phyloP scores from a whole-genome alignment of 495 filamentous ascomycete species.

The Penicillium flavigenum region DNA sequence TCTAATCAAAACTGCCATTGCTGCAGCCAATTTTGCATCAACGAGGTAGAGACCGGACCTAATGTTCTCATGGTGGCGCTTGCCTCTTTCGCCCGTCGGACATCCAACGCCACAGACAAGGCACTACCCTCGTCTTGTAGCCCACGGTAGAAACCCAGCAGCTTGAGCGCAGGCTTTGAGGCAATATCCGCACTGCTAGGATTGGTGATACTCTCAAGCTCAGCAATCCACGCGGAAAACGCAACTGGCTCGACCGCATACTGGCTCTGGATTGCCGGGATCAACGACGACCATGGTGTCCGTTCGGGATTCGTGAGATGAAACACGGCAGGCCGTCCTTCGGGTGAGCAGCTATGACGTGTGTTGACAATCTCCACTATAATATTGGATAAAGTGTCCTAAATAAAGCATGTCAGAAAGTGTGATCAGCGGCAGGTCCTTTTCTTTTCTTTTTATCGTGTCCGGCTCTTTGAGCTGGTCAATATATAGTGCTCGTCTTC shows the following conservation, averaged over 20 bases:
- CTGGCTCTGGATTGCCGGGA: constrained; percentile 19
- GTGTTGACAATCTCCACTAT: constrained; percentile 19
- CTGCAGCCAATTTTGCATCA: constrained; percentile 28
- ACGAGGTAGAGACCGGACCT: constrained; percentile 15
- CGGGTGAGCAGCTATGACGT: constrained; percentile 11
- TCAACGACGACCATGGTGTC: constrained; percentile 26
- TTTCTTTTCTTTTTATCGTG: no score
- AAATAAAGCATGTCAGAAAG: no score
- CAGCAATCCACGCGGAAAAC: constrained; percentile 25
- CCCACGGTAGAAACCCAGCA: no score
- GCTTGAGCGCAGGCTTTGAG: constrained; percentile 28
- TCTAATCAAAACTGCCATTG: constrained; percentile 25
- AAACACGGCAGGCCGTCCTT: constrained; percentile 17
- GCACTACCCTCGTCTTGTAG: constrained; percentile 3
- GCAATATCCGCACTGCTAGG: constrained; percentile 19
- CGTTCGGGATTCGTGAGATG: constrained; percentile 31
- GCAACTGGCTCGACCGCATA: constrained; percentile 19
- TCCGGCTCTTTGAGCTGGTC: no score
- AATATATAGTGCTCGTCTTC: no score
- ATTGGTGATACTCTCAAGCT: constrained; percentile 23
- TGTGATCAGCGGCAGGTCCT: no score
- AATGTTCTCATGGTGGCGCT: constrained; percentile 27
- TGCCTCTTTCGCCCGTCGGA: constrained; percentile 18
- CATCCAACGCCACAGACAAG: constrained; percentile 18
- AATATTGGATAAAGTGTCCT: no score